These are phyloP conservation scores for Boletus vinaceobasis DNA, from an alignment of 768 basidiomycete genomes.

Conservation along the genomic window DNA sequence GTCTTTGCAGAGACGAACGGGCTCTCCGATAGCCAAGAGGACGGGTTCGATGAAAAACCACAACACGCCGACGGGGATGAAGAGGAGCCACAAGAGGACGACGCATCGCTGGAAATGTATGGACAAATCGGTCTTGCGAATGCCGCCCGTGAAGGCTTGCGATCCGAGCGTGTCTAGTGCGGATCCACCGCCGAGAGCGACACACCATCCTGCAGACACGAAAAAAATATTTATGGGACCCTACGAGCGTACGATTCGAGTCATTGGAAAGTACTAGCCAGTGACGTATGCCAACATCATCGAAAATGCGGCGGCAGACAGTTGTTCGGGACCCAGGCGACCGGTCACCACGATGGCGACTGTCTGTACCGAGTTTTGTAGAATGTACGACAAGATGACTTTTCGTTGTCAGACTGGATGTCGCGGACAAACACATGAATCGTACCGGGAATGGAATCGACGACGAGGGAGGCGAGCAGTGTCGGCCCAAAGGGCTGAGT, in stretches of 20 bases:
- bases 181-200: conserved; percentile 76
- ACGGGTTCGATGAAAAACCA: conserved; percentile 68
- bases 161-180: conserved; percentile 77
- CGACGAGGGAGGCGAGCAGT: conserved; percentile 46
- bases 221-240: conserved; percentile 50
- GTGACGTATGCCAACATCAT: conserved; percentile 78
- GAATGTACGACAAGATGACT: conserved; percentile 68
- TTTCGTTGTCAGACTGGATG: not conserved
- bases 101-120: conserved; percentile 71
- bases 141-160: conserved; percentile 68
- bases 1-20: conserved; percentile 50
- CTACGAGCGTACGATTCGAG: conserved; percentile 26
- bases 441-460: conserved; percentile 60
- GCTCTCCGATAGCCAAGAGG: conserved; percentile 61
- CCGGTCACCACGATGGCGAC: conserved; percentile 60
- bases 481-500: conserved; percentile 20
- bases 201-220: conserved; percentile 58
- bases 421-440: not conserved
- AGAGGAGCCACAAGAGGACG: conserved; percentile 57
- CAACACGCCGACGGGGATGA: conserved; percentile 57
- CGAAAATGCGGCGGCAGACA: conserved; percentile 70
- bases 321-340: conserved; percentile 63
- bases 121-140: conserved; percentile 58
- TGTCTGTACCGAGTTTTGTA: conserved; percentile 75
- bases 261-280: conserved; percentile 49